Conservation (phyloP, 352 stramenopile species). For the Globisporangium paddicum region DNA sequence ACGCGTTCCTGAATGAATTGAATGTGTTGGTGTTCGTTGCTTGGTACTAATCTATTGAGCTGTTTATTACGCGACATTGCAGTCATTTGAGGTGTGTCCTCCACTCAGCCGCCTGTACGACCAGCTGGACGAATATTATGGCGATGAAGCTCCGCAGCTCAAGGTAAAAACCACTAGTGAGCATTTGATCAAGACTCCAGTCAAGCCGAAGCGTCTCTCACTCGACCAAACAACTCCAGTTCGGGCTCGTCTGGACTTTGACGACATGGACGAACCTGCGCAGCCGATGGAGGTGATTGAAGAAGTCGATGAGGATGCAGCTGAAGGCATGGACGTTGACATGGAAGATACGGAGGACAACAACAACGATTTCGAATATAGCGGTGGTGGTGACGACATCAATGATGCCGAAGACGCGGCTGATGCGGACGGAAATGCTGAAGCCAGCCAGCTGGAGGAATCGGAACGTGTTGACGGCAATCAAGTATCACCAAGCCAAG, state of each 20-base stretch:
- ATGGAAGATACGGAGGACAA: constrained; percentile 26
- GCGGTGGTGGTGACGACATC: constrained; percentile 22
- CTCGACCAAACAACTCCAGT: constrained; percentile 2
- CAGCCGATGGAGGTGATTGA: constrained; percentile 18
- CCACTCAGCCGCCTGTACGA: constrained; percentile 64
- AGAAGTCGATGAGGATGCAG: constrained; percentile 22
- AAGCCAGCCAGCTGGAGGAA: constrained; percentile 23
- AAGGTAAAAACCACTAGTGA: constrained; percentile 59
- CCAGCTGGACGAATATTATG: constrained; percentile 64
- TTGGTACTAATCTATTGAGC: background rate
- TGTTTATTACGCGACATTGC: background rate
- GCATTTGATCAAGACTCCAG: constrained; percentile 50
- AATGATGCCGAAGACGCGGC: constrained; percentile 10
- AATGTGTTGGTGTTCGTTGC: no score
- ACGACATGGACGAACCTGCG: constrained; percentile 13
- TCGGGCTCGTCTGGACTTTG: constrained; percentile 14
- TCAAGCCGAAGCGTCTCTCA: constrained; percentile 24
- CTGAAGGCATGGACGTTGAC: constrained; percentile 28
- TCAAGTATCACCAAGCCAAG: constrained; percentile 5
- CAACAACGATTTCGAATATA: constrained; percentile 25
- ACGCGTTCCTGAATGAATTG: background rate
- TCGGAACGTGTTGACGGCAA: constrained; percentile 27
- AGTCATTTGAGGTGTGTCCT: constrained; percentile 59
- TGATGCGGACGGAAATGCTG: constrained; percentile 7
- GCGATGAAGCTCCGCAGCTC: constrained; percentile 34